These are phyloP conservation scores for Fusarium sp. DNA, from an alignment of 2,329 filamentous ascomycete genomes.

Conservation along the genomic window DNA sequence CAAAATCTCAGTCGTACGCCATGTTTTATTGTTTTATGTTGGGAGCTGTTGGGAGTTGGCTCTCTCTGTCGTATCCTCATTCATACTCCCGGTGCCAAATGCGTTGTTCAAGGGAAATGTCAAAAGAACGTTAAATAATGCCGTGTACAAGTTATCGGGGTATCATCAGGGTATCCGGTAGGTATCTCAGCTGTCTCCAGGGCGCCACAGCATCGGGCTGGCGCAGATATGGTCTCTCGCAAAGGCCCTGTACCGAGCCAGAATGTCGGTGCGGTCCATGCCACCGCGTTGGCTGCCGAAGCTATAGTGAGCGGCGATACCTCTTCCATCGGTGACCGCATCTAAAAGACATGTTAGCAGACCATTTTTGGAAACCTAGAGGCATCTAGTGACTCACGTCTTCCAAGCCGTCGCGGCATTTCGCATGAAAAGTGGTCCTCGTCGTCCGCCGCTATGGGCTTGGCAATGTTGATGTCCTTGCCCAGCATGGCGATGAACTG, in stretches of 20 bases:
- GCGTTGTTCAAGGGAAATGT: neutral
- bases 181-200: conserved; percentile 26
- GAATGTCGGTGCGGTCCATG: conserved; percentile 67
- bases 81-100: too few species aligned
- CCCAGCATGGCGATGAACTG: conserved; percentile 70
- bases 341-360: conserved; percentile 44
- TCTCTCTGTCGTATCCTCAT: too few species aligned
- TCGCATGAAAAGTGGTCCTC: conserved; percentile 63
- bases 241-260: conserved; percentile 68
- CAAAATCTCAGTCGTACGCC: too few species aligned
- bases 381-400: conserved; percentile 45
- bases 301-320: conserved; percentile 69
- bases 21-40: neutral
- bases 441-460: conserved; percentile 62
- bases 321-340: conserved; percentile 68
- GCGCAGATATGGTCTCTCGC: conserved; percentile 67
- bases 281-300: conserved; percentile 58
- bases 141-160: neutral
- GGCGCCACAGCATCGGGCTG: conserved; percentile 51
- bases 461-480: conserved; percentile 64
- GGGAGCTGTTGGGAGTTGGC: too few species aligned
- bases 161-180: neutral
- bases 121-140: neutral
- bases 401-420: conserved; percentile 57
- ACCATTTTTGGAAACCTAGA: too few species aligned